Evolutionary conservation across 805 yeast genomes (phyloP), one percentile per base, ranked within the genome.

Genomic region (Metschnikowia drakensbergensis): DNA sequence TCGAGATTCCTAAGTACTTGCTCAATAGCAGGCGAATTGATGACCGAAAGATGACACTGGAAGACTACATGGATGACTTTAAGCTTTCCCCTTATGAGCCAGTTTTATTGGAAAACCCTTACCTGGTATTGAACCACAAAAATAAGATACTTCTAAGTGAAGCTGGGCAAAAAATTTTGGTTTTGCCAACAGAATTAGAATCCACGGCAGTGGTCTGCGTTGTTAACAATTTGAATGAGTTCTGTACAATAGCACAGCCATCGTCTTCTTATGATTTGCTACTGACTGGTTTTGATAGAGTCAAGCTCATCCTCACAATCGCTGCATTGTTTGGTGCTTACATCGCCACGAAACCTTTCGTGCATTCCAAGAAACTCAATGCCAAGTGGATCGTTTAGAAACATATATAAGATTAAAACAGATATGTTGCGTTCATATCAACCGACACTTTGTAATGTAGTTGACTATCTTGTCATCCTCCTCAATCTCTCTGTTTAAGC

Each of bases 221-320:
- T 33, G 67, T 81, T 39, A 88, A 85, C 17, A 52, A 59, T 28
- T 65, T 74, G 40, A 95, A 88, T 61, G 63, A 86, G 5, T 91
- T 87, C 68, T 87, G 91, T 60, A 84, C 95, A 0, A 74, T 81
- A 48, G 75, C 86, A 13, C 78, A 85, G 44, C 97, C 98, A 0
- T 88, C 97, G 0, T 79, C 80, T 37, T 87, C 88, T 35, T 91
- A 88, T 66, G 99, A 92, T 67, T 72, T 80, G 44, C 74, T 92
- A 63, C 79, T 83, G 26, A 68, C 75, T 29, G 73, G 75, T 45
- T 94, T 94, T 61, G 88, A 84, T 57, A 85, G 81, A 59, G 61
- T 70, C 10, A 84, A 82, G 55, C 75, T 92, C 38, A 41, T 85
- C 5, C 52, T 73, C 5, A 87, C 96, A 0, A 75, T 91, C 3